These are phyloP conservation scores for Pisolithus marmoratus DNA, from an alignment of 768 basidiomycete species.

Conservation along the genomic window DNA sequence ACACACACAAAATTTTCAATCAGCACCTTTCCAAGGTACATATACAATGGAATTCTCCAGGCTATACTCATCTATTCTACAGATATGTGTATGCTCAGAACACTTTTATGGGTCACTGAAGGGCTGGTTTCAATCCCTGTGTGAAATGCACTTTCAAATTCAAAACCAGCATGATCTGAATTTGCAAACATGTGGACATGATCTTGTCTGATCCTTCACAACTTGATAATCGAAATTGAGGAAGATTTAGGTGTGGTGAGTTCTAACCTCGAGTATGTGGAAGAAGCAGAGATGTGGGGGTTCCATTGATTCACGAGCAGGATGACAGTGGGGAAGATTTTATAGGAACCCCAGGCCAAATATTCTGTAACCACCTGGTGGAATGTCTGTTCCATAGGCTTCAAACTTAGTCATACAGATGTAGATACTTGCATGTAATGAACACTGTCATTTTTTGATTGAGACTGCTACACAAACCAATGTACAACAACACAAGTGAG, in stretches of 20 bases:
- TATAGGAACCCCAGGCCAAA: too few species aligned
- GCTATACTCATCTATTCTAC: not conserved
- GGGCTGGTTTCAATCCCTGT: slow-evolving; percentile 5
- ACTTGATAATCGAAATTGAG: slow-evolving; percentile 9
- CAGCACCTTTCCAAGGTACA: slow-evolving; percentile 16
- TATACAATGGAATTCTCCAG: not conserved
- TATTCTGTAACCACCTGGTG: not conserved
- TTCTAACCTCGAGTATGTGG: not conserved
- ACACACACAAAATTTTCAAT: slow-evolving; percentile 17
- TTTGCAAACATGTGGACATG: slow-evolving; percentile 3
- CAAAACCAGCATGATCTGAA: slow-evolving; percentile 2
- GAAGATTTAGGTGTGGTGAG: not conserved
- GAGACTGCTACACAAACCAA: too few species aligned
- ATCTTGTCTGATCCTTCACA: slow-evolving; percentile 9
- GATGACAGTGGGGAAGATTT: not conserved
- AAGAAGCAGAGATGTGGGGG: not conserved
- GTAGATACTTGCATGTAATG: not conserved
- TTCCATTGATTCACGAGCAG: not conserved
- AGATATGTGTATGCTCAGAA: slow-evolving; percentile 7
- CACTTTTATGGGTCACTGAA: slow-evolving; percentile 9
- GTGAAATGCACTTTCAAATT: too few species aligned
- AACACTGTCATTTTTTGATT: not conserved
- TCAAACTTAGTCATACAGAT: too few species aligned
- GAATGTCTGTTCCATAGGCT: not conserved
- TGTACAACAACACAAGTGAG: too few species aligned